phyloP scores from a whole-genome alignment of 495 filamentous ascomycete species.

The Tetracladium setigerum region DNA sequence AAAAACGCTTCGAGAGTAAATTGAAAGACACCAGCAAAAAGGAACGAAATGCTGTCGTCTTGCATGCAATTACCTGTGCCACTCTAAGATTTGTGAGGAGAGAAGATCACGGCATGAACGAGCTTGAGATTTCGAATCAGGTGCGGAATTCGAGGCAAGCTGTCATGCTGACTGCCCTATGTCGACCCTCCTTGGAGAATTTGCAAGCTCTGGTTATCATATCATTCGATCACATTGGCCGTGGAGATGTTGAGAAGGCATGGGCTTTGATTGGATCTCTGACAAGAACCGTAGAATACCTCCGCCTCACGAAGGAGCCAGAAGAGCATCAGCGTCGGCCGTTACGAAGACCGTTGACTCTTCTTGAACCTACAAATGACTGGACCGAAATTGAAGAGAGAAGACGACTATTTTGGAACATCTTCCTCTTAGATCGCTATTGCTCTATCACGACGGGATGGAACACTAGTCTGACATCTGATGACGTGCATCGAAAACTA shows the following conservation, averaged over 20 bases:
- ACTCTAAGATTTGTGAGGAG: conserved; percentile 18
- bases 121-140: conserved; percentile 18
- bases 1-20: conserved; percentile 20
- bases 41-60: conserved; percentile 17
- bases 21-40: conserved; percentile 16
- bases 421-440: conserved; percentile 32
- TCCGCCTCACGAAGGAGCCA: conserved; percentile 28
- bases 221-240: conserved; percentile 26
- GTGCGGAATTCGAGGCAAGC: conserved; percentile 20
- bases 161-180: conserved; percentile 27
- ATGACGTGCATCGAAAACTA: conserved; percentile 32
- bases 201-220: conserved; percentile 31
- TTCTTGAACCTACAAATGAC: conserved; percentile 18
- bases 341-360: conserved; percentile 18
- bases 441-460: conserved; percentile 29
- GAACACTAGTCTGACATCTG: conserved; percentile 34
- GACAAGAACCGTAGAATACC: conserved; percentile 31
- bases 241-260: conserved; percentile 21
- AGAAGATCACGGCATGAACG: neutral
- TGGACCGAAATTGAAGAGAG: conserved; percentile 33
- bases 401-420: conserved; percentile 33
- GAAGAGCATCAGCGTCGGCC: conserved; percentile 19
- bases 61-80: conserved; percentile 26
- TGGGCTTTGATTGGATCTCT: conserved; percentile 32
- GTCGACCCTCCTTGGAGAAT: conserved; percentile 27